These are phyloP conservation scores for Yamadazyma oceani DNA, from an alignment of 1,139 yeast species.

Conservation along the genomic window DNA sequence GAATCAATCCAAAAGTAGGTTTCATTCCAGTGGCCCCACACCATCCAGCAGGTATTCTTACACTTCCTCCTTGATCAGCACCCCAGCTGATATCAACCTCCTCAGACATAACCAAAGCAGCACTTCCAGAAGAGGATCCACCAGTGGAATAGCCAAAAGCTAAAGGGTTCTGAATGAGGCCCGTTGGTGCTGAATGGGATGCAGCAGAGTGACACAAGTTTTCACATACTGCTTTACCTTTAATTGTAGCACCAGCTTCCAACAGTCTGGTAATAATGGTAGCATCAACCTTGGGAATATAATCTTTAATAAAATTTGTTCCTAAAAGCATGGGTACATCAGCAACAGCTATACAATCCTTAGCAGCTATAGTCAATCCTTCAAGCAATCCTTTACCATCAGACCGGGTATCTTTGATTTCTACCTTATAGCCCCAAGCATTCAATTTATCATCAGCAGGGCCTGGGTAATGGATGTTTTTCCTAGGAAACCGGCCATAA, in stretches of 20 bases:
- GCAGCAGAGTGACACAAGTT: conserved; percentile 35
- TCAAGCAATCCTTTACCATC: conserved; percentile 1
- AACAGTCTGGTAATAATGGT: conserved; percentile 31
- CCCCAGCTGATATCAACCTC: conserved; percentile 16
- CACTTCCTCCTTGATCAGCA: conserved; percentile 19
- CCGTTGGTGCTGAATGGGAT: conserved; percentile 31
- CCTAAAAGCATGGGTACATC: conserved; percentile 35
- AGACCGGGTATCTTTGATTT: conserved; percentile 8
- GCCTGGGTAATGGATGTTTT: conserved; percentile 20
- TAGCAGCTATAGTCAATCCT: conserved; percentile 12
- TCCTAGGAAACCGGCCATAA: conserved; percentile 29
- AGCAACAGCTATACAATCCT: conserved; percentile 34
- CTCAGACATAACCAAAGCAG: conserved; percentile 14
- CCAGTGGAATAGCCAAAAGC: conserved; percentile 17
- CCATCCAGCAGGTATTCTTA: conserved; percentile 17
- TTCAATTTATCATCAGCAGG: conserved; percentile 18
- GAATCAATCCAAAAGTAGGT: conserved; percentile 18
- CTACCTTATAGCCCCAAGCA: conserved; percentile 15
- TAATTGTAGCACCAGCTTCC: conserved; percentile 31
- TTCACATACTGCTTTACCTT: conserved; percentile 38
- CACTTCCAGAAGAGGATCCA: conserved; percentile 17
- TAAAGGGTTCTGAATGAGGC: conserved; percentile 18
- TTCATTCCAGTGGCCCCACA: conserved; percentile 17
- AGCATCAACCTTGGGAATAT: conserved; percentile 33
- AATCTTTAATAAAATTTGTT: conserved; percentile 29